Conservation (phyloP, 352 stramenopile genomes). For the Paralagenidium karlingii region DNA sequence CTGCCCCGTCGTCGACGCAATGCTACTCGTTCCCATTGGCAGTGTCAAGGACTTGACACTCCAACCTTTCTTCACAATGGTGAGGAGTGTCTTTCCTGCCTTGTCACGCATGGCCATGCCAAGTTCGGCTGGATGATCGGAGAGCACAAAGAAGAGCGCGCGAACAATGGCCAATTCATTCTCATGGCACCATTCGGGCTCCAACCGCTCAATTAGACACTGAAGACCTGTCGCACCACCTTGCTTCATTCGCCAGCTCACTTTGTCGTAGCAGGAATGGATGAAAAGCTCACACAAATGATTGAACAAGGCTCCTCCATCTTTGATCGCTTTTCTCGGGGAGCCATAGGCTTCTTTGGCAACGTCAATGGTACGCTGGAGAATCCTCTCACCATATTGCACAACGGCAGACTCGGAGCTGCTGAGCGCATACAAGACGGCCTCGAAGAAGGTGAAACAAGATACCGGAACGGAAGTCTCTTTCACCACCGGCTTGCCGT, state of each 20-base stretch:
- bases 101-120: conserved; percentile 62
- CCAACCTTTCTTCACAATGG: conserved; percentile 45
- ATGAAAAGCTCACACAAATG: conserved; percentile 67
- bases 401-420: conserved; percentile 47
- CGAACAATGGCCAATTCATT: conserved; percentile 80
- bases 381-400: conserved; percentile 28
- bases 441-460: conserved; percentile 51
- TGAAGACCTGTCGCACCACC: conserved; percentile 57
- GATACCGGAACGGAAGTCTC: conserved; percentile 32
- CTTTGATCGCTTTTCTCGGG: conserved; percentile 20
- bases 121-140: conserved; percentile 75
- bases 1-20: conserved; percentile 44
- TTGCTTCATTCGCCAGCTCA: conserved; percentile 72
- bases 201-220: conserved; percentile 50
- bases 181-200: conserved; percentile 69
- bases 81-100: conserved; percentile 45
- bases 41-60: conserved; percentile 22
- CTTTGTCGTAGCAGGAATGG: conserved; percentile 80
- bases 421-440: conserved; percentile 48
- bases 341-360: conserved; percentile 22
- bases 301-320: conserved; percentile 59
- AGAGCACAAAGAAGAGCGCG: conserved; percentile 79
- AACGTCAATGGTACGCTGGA: conserved; percentile 40
- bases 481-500: conserved; percentile 44
- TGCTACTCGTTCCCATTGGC: conserved; percentile 14